Evolutionary conservation across 495 filamentous ascomycete species (phyloP).

Genomic region (Talaromyces nanjingensis): DNA sequence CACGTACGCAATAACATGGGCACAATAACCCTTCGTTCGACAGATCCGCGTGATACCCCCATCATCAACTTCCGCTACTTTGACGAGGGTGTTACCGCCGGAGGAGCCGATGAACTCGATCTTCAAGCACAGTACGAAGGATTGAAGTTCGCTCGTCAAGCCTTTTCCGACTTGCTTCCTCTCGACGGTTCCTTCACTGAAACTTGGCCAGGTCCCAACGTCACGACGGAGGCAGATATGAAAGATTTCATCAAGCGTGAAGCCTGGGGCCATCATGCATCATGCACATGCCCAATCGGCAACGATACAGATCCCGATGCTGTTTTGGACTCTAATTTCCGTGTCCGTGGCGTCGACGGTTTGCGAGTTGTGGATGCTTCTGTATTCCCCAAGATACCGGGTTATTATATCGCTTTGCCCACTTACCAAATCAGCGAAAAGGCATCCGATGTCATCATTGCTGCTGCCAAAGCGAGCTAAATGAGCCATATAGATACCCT

Average conservation of each 20-base stretch:
- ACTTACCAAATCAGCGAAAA: constrained; percentile 60
- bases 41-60: constrained; percentile 12
- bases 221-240: constrained; percentile 29
- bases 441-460: constrained; percentile 53
- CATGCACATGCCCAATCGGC: constrained; percentile 41
- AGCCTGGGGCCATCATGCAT: too few relatives aligned
- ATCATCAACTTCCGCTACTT: constrained; percentile 50
- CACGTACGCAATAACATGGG: constrained; percentile 45
- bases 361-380: constrained; percentile 58
- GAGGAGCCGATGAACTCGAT: constrained; percentile 33
- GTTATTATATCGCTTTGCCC: constrained; percentile 51
- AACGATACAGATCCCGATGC: constrained; percentile 25
- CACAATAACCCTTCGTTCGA: constrained; percentile 32
- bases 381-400: constrained; percentile 33
- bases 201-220: constrained; percentile 40
- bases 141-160: constrained; percentile 35
- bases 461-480: constrained; percentile 16
- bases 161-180: constrained; percentile 24
- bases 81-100: constrained; percentile 26
- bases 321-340: constrained; percentile 51
- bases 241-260: constrained; percentile 42
- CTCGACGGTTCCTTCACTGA: constrained; percentile 34
- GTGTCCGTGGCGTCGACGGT: constrained; percentile 48
- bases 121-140: constrained; percentile 42
- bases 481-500: too few relatives aligned